These are phyloP conservation scores for Rhynchospora breviuscula DNA, from an alignment of 176 grass and related monocot genomes.

Conservation along the genomic window DNA sequence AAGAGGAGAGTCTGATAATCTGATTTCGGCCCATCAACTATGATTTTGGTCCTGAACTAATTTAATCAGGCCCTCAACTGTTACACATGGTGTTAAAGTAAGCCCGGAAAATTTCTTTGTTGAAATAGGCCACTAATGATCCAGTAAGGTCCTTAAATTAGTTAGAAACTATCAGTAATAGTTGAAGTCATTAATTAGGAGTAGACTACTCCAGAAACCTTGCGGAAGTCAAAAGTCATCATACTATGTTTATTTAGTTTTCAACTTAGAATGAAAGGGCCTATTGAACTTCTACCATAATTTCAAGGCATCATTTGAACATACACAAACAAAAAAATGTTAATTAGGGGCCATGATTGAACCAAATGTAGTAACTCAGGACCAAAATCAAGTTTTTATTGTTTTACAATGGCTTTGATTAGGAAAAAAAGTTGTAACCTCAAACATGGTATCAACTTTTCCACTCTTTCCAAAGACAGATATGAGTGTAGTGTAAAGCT, in stretches of 20 bases:
- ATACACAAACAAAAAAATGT: neutral
- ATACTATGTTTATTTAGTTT: neutral
- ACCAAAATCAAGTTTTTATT: neutral
- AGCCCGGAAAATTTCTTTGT: neutral
- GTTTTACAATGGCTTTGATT: neutral
- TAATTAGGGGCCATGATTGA: neutral
- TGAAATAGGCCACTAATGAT: neutral
- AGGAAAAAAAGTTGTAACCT: constrained; percentile 36
- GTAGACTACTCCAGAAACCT: neutral
- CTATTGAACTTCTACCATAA: neutral
- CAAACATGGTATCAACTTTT: constrained; percentile 99
- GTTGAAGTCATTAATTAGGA: neutral
- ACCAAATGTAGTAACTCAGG: neutral
- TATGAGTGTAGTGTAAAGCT: constrained; percentile 94
- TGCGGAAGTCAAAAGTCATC: neutral
- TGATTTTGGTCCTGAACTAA: neutral
- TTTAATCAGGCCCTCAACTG: neutral
- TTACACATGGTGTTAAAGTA: neutral
- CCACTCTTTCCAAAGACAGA: constrained; percentile 90
- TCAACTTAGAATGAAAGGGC: neutral
- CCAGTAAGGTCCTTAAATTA: neutral
- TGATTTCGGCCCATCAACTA: neutral
- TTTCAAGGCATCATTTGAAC: neutral
- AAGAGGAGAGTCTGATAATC: neutral
- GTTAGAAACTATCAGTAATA: neutral